phyloP scores from a whole-genome alignment of 345 rosid genomes.

The Gossypium rotundifolium region DNA sequence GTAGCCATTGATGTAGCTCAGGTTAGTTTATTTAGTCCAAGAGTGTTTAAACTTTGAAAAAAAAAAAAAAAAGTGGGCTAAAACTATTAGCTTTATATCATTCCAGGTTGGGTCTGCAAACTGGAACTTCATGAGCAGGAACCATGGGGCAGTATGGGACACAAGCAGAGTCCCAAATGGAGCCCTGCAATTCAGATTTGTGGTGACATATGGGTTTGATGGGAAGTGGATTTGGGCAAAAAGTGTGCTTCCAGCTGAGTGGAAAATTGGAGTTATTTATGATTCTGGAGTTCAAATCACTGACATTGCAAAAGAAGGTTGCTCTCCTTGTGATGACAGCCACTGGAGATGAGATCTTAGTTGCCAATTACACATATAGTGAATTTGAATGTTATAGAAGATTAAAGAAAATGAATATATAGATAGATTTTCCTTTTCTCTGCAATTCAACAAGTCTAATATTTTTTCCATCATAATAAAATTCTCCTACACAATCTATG shows the following conservation, averaged over 20 bases:
- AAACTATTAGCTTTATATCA: neutral
- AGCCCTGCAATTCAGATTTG: conserved; percentile 70
- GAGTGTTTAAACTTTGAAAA: neutral
- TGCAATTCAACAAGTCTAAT: neutral
- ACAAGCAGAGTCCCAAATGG: conserved; percentile 68
- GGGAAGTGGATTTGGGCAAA: conserved; percentile 78
- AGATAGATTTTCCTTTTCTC: neutral
- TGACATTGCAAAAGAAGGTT: conserved; percentile 86
- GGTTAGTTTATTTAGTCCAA: conserved; percentile 21
- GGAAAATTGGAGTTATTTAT: conserved; percentile 55
- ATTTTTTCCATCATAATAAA: neutral
- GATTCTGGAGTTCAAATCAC: conserved; percentile 69
- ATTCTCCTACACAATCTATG: neutral
- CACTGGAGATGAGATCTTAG: conserved; percentile 39
- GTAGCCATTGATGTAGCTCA: conserved; percentile 72
- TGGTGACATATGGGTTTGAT: conserved; percentile 73
- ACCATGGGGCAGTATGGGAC: conserved; percentile 75
- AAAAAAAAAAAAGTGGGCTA: neutral
- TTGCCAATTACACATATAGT: neutral
- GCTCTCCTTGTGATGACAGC: conserved; percentile 52
- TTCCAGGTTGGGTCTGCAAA: conserved; percentile 43
- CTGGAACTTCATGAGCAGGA: conserved; percentile 73
- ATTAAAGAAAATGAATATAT: neutral
- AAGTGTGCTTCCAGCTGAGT: conserved; percentile 61
- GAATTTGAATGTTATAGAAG: neutral